A percentile compares a stretch with the other conserved stretches of the same genome.
Conservation (phyloP, 1,139 yeast genomes). For the Candida anutae region DNA sequence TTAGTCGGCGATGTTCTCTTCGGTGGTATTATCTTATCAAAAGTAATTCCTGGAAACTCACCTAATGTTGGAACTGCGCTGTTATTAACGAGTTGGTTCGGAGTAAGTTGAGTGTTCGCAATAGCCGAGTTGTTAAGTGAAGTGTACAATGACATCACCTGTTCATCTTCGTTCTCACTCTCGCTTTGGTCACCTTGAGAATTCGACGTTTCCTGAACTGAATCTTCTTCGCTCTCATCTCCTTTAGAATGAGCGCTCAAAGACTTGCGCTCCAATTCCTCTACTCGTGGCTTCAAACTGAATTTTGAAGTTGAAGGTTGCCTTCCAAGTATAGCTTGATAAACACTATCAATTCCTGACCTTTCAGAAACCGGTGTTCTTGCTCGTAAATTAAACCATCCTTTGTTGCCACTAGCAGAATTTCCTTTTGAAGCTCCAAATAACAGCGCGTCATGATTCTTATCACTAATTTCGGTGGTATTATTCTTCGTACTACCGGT, state of each 20-base stretch:
- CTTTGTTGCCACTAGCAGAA: background rate
- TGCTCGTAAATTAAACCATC: background rate
- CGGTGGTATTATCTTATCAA: slow-evolving; percentile 3
- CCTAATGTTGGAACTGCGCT: slow-evolving; percentile 35
- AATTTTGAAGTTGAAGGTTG: slow-evolving; percentile 10
- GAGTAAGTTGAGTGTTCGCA: slow-evolving; percentile 19
- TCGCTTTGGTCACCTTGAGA: slow-evolving; percentile 21
- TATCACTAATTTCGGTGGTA: background rate
- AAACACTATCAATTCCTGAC: background rate
- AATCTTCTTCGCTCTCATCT: slow-evolving; percentile 14
- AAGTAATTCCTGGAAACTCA: slow-evolving; percentile 34
- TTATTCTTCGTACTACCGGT: too few relatives aligned
- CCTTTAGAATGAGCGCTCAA: slow-evolving; percentile 3
- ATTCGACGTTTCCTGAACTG: too few relatives aligned
- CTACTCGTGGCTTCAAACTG: slow-evolving; percentile 10
- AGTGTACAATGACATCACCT: slow-evolving; percentile 43
- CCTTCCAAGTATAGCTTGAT: slow-evolving; percentile 5
- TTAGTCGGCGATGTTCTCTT: too few relatives aligned
- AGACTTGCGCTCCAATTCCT: background rate
- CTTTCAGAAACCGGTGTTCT: background rate
- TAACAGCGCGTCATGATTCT: background rate
- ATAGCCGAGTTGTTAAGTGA: slow-evolving; percentile 23
- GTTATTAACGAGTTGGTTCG: slow-evolving; percentile 8
- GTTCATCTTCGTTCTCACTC: slow-evolving; percentile 43
- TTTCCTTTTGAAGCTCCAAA: background rate